Base-by-base conservation (phyloP, 371 early-diverging fungal species). In the Mortierella sp. region DNA sequence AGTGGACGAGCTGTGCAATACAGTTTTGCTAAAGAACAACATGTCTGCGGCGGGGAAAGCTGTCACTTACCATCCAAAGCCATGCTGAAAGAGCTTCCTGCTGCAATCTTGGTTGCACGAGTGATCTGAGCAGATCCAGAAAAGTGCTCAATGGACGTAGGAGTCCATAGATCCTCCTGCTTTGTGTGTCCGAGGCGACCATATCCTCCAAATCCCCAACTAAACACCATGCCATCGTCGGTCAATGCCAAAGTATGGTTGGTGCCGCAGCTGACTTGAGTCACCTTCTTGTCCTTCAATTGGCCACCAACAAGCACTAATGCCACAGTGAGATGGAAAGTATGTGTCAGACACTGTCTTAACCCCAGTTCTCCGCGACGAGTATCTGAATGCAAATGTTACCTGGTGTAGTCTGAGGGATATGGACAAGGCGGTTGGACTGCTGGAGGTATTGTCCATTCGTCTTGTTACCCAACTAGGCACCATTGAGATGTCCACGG, bases 191-290 rank as follows among this genome's bases (percentile, higher is more conserved):
- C 87, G 2, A 87, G 71, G 51, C 86, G 85, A 29, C 82, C 83
- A 72, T 80, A 84, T 8, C 84, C 86, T 57, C 84, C 88, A 64
- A 83, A 83, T 12, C 91, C 91, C 83, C 83, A 85, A 22, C 84
- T 78, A 60, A 67, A 85, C 4, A 90, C 78, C 44, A 60, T n/a
- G n/a, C n/a, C 57, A 6, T 82, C 82, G 1, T 82, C 82, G 19
- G 57, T 73, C 21, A 85, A 39, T 6, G 84, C 84, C 41, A 86
- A 44, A 3, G 88, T 67, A 54, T 88, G 88, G 67, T 88, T 89
- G 28, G 70, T 63, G 14, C 91, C 91, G 49, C 83, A 83, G 17
- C 71, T 65, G 10, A 89, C 62, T 6, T 77, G 60, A 1, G 60
- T 60, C 27, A 83, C 71, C 1, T 67, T 54, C 52, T 68, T 69